phyloP scores from a whole-genome alignment of 2,329 filamentous ascomycete species.

The Plenodomus lindquistii region DNA sequence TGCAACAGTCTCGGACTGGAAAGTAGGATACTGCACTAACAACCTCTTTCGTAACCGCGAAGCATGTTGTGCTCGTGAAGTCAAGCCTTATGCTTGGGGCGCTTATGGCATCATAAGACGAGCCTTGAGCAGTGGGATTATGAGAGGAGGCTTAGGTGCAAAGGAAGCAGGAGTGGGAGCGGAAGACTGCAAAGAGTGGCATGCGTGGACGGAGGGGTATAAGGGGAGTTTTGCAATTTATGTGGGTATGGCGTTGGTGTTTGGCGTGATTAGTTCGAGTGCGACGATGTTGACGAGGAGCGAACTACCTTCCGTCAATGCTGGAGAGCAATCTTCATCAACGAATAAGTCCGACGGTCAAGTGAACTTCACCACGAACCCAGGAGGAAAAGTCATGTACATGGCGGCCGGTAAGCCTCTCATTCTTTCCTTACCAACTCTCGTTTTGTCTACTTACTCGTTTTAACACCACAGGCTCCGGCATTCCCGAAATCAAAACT shows the following conservation, averaged over 20 bases:
- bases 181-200: slow-evolving; percentile 48
- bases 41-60: slow-evolving; percentile 54
- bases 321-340: slow-evolving; percentile 25
- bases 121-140: too few species aligned
- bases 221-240: slow-evolving; percentile 53
- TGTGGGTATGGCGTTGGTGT: slow-evolving; percentile 53
- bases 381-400: slow-evolving; percentile 58
- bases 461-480: slow-evolving; percentile 51
- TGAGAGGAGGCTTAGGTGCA: too few species aligned
- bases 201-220: slow-evolving; percentile 50
- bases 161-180: slow-evolving; percentile 19
- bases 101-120: too few species aligned
- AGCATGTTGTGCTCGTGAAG: slow-evolving; percentile 52
- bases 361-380: slow-evolving; percentile 13
- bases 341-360: slow-evolving; percentile 1
- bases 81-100: not conserved
- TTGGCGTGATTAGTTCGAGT: slow-evolving; percentile 54
- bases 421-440: too few species aligned
- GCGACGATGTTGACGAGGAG: slow-evolving; percentile 57
- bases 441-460: too few species aligned
- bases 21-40: slow-evolving; percentile 58
- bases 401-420: slow-evolving; percentile 56
- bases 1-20: slow-evolving; percentile 61
- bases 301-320: slow-evolving; percentile 51
- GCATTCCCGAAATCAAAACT: slow-evolving; percentile 66